A percentile compares a stretch with the other conserved stretches of the same genome.
Evolutionary conservation across 129 eudicot genomes (phyloP).

Genomic region (Flaveria linearis): DNA sequence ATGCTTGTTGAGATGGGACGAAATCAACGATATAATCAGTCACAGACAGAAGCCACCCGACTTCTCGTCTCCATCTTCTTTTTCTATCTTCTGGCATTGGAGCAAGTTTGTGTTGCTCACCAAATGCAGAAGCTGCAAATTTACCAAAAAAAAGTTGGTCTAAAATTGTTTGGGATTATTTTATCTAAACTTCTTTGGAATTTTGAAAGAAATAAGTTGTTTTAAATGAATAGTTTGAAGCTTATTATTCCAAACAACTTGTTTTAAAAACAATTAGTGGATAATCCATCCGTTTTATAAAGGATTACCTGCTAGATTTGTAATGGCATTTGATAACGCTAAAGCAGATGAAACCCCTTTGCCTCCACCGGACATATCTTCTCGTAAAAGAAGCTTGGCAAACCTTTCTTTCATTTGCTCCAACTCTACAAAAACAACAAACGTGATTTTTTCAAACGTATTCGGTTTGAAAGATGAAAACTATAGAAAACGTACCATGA

Average conservation of each 20-base stretch:
- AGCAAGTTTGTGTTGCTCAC: slow-evolving; percentile 72
- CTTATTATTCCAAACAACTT: background rate
- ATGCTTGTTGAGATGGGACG: slow-evolving; percentile 63
- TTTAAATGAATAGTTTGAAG: background rate
- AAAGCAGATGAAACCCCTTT: slow-evolving; percentile 90
- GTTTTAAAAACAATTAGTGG: background rate
- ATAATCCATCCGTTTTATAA: background rate
- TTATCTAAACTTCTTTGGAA: too few relatives aligned
- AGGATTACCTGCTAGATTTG: slow-evolving; percentile 74
- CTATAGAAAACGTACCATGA: slow-evolving; percentile 16
- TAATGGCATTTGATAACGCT: slow-evolving; percentile 83
- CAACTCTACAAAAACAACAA: slow-evolving; percentile 45
- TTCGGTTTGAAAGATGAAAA: slow-evolving; percentile 1
- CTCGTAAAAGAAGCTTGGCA: slow-evolving; percentile 74
- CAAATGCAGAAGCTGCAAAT: slow-evolving; percentile 75
- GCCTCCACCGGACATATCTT: slow-evolving; percentile 96
- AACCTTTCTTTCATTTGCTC: slow-evolving; percentile 83
- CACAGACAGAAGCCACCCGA: slow-evolving; percentile 79
- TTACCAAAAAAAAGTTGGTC: background rate
- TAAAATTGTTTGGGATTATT: too few relatives aligned
- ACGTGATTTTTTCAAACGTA: background rate
- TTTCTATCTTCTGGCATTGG: slow-evolving; percentile 73
- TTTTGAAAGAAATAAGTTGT: too few relatives aligned
- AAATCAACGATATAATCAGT: slow-evolving; percentile 83
- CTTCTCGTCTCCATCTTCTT: slow-evolving; percentile 76